Base-by-base conservation (phyloP, 257 asterid species). In the Misopates orontium region DNA sequence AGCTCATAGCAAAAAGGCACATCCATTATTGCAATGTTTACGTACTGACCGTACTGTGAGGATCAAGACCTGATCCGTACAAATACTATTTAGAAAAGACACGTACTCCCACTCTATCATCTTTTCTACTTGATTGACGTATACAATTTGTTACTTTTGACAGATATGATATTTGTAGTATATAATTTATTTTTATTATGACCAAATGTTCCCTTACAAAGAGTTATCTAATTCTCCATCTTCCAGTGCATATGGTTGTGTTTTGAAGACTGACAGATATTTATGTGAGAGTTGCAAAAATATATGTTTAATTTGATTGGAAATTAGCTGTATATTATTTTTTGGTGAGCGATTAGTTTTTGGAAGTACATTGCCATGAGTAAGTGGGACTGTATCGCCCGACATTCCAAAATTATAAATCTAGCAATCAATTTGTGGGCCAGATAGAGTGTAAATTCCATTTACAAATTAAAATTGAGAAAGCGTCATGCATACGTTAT, bases 341-440 rank as follows among this genome's bases (percentile, higher is more conserved):
- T 20, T 8, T 10, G 8, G 45, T 11, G 22, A 4, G 48, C 40
- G 19, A 59, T 31, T 58, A 32, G 10, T 36, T 36, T 28, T 36
- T 5, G 42, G 8, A 36, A 36, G 42, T 10, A 58, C 16, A 25
- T 31, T 32, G 51, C 50, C 28, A 60, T 40, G 16, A 59, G 32
- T 23, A 60, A 39, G 47, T 42, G 23, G 54, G 32, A 60, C 23
- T 40, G n/a, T 60, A 60, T 42, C 39, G 19, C 15, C 53, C 3
- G 63, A 57, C 51, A 31, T 60, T 60, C 66, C 66, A 19, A 20
- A 23, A 60, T 10, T 41, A 22, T 16, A 45, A 19, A 12, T 20
- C 19, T 50, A n/a, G 53, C 66, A 22, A 20, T 49, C 40, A 47
- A 21, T n/a, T n/a, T 60, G 16, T 60, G 18, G 42, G 42, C 48